Evolutionary conservation across 352 stramenopile genomes (phyloP).

Genomic region (Phytophthora palmivora): DNA sequence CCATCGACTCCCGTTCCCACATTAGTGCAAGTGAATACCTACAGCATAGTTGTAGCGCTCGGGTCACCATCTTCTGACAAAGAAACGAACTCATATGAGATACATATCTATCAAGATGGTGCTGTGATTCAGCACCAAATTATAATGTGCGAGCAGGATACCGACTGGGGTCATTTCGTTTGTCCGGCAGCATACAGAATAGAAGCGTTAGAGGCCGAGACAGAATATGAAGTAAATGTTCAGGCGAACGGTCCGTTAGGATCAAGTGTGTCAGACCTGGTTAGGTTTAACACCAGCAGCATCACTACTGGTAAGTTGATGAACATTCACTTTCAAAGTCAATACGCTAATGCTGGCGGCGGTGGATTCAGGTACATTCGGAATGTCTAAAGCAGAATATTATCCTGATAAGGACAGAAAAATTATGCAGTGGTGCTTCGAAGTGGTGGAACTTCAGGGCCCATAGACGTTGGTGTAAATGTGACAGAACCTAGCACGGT

Average conservation of each 20-base stretch:
- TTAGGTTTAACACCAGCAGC: conserved; percentile 22
- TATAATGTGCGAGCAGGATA: conserved; percentile 9
- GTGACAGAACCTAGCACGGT: conserved; percentile 41
- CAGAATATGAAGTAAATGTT: conserved; percentile 35
- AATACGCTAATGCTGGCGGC: too few relatives aligned
- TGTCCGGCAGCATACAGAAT: conserved; percentile 29
- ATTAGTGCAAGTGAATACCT: conserved; percentile 47
- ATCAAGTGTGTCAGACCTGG: conserved; percentile 21
- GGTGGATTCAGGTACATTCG: conserved; percentile 21
- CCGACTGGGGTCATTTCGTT: conserved; percentile 4
- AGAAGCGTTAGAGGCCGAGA: conserved; percentile 19
- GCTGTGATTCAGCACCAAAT: neutral
- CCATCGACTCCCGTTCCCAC: conserved; percentile 26
- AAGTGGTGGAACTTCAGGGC: conserved; percentile 42
- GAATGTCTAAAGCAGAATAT: conserved; percentile 29
- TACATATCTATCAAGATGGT: conserved; percentile 23
- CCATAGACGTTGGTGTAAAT: conserved; percentile 35
- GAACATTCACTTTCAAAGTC: neutral
- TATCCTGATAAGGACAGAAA: conserved; percentile 20
- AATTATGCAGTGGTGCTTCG: conserved; percentile 40
- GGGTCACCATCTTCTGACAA: conserved; percentile 24
- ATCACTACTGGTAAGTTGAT: conserved; percentile 21
- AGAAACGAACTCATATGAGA: conserved; percentile 48
- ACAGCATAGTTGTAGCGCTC: conserved; percentile 44
- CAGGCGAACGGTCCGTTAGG: conserved; percentile 41